Base-by-base conservation (phyloP, 345 rosid genomes). In the Reutealis trisperma region DNA sequence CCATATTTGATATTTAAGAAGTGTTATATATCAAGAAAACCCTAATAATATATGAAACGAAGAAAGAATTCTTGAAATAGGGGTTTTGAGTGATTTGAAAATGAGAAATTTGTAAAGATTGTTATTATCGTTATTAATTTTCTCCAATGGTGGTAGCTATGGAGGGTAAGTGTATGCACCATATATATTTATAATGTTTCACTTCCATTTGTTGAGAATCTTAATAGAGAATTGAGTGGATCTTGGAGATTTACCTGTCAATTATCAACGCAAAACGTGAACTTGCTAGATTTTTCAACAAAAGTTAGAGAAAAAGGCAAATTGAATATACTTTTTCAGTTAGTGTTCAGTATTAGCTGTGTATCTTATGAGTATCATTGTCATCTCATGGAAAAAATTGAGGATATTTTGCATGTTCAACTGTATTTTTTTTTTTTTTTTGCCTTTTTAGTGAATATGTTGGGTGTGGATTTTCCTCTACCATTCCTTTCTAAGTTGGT, bases 221-320 rank as follows among this genome's bases (percentile, higher is more conserved):
- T 47, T 18, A 58, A 6, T 9, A 51, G 61, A 57, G 72, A 66
- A 58, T 74, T 86, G 25, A 84, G 85, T 81, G 90, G 89, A 80
- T 79, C 44, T 52, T 51, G 83, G 77, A 63, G 84, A 63, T n/a
- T 84, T 81, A 82, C 82, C 61, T 58, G 88, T 87, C 84, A 63
- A 71, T 75, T 67, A 72, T 85, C 85, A 76, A 22, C 7, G 62
- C 42, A 54, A 52, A 16, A 61, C 63, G 81, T 79, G 84, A 87
- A 80, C 59, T 45, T 80, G 75, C 84, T 74, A 74, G 84, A 82
- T 73, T 75, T 87, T 78, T 83, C 81, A 27, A 42, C 81, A 84
- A 80, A 80, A 68, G n/a, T 44, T 15, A 10, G 37, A 5, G 45
- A 32, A 42, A 69, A 70, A 34, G 77, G 76, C 0, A 60, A 71